phyloP scores from a whole-genome alignment of 768 basidiomycete species.

The Leucocoprinus leucothites region DNA sequence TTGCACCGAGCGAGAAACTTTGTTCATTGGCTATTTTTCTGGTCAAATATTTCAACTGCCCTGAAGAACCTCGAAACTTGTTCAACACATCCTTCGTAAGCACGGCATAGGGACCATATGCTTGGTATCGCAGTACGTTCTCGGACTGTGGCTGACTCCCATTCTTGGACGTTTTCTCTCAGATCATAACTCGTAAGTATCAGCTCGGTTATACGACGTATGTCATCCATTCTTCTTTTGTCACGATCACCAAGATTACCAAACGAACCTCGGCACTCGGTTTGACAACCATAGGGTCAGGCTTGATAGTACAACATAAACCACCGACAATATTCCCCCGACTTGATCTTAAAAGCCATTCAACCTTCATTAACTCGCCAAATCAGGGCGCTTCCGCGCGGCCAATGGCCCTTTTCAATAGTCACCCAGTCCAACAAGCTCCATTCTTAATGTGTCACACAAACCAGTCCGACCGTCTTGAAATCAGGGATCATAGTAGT shows the following conservation, averaged over 20 bases:
- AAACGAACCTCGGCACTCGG: not conserved
- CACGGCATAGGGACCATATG: not conserved
- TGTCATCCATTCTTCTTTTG: not conserved
- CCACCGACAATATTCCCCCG: not conserved
- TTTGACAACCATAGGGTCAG: not conserved
- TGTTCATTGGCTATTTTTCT: too few relatives aligned
- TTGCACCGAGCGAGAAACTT: too few relatives aligned
- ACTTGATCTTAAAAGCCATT: conserved; percentile 5
- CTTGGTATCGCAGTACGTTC: not conserved
- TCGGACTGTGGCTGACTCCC: not conserved
- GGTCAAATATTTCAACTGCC: too few relatives aligned
- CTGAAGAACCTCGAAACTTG: not conserved
- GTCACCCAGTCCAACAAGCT: not conserved
- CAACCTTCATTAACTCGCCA: not conserved
- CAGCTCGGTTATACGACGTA: not conserved
- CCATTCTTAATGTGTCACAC: not conserved
- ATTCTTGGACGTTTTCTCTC: conserved; percentile 6
- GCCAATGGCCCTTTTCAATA: not conserved
- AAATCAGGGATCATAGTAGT: too few relatives aligned
- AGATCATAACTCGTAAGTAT: not conserved
- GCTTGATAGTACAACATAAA: not conserved
- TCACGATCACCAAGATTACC: not conserved
- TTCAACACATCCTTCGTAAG: not conserved
- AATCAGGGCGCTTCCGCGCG: not conserved
- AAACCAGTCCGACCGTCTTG: too few relatives aligned